A percentile compares a stretch with the other conserved stretches of the same genome.
phyloP scores from a whole-genome alignment of 257 asterid genomes.

The Solanum lycopersicoides region DNA sequence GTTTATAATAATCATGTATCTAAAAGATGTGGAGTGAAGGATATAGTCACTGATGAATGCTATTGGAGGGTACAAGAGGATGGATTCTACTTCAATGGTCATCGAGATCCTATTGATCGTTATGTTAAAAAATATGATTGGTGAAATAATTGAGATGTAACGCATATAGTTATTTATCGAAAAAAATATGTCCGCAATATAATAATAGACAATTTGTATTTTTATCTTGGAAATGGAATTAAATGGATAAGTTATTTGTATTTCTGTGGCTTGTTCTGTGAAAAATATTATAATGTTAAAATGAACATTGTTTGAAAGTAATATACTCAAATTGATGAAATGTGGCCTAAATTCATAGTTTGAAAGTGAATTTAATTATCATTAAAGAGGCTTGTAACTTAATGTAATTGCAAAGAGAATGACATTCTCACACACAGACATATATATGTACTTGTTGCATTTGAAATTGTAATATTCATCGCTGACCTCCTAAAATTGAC shows the following conservation, averaged over 20 bases:
- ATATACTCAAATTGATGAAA: too few relatives aligned
- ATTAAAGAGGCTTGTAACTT: neutral
- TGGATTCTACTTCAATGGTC: neutral
- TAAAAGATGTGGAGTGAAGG: neutral
- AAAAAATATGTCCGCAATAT: neutral
- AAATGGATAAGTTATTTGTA: neutral
- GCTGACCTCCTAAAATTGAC: rapidly evolving
- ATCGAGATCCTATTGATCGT: neutral
- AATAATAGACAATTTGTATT: neutral
- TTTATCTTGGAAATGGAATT: neutral
- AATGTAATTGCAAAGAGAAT: neutral
- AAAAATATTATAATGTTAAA: neutral
- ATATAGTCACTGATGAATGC: neutral
- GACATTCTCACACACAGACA: neutral
- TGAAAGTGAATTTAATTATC: neutral
- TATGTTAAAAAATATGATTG: neutral
- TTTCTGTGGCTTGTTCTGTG: neutral
- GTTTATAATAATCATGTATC: neutral
- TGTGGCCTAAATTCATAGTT: neutral
- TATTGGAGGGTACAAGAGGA: neutral
- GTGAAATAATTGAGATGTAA: neutral
- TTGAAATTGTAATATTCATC: too few relatives aligned
- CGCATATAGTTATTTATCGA: neutral
- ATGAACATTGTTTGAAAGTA: neutral
- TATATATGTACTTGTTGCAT: too few relatives aligned